Evolutionary conservation across 2,329 filamentous ascomycete genomes (phyloP).

Genomic region (Volutella citrinella): DNA sequence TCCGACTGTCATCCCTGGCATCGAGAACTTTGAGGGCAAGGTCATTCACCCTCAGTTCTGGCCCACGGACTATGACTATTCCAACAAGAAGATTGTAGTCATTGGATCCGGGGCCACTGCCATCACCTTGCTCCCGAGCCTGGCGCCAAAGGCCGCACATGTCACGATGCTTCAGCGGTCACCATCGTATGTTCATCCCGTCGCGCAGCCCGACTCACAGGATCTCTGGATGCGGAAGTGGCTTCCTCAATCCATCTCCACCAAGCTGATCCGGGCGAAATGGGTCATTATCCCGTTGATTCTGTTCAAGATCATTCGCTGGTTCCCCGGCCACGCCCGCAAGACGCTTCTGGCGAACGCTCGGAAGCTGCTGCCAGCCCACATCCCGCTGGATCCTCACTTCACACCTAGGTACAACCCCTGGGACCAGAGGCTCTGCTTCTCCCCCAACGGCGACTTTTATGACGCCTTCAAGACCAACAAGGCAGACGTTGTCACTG

Average conservation of each 20-base stretch:
- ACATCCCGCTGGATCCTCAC: conserved; percentile 45
- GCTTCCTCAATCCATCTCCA: too few relatives aligned
- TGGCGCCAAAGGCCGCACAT: conserved; percentile 54
- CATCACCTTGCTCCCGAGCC: conserved; percentile 59
- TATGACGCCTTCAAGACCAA: conserved; percentile 35
- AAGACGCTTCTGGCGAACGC: conserved; percentile 40
- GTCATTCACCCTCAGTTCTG: conserved; percentile 71
- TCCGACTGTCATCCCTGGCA: conserved; percentile 41
- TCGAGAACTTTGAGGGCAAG: conserved; percentile 31
- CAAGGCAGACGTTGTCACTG: conserved; percentile 30
- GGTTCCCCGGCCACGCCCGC: too few relatives aligned
- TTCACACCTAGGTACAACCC: conserved; percentile 53
- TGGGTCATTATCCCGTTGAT: too few relatives aligned
- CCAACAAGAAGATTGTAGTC: conserved; percentile 59
- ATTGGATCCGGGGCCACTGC: conserved; percentile 68
- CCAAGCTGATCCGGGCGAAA: too few relatives aligned
- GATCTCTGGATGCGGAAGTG: too few relatives aligned
- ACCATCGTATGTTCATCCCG: conserved; percentile 55
- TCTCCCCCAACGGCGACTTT: conserved; percentile 45
- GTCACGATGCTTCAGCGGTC: conserved; percentile 70
- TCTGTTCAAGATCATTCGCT: too few relatives aligned
- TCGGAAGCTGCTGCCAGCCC: conserved; percentile 41
- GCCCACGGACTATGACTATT: conserved; percentile 63
- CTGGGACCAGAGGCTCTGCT: conserved; percentile 67
- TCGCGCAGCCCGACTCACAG: conserved; percentile 45